Evolutionary conservation across 1,284 basidiomycete species (phyloP).

Genomic region (Ganoderma resinaceum): DNA sequence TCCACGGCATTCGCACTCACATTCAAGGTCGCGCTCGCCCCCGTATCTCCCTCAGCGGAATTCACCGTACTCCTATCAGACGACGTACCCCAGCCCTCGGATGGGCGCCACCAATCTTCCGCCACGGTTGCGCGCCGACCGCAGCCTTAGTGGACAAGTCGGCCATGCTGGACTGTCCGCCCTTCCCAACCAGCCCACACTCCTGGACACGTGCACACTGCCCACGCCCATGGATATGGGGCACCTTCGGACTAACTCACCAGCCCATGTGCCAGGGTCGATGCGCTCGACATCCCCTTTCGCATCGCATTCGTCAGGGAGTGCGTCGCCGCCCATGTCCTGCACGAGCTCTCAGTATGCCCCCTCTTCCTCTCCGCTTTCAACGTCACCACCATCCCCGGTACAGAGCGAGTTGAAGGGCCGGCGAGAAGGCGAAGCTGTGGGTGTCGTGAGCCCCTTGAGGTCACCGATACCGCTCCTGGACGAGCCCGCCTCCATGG

Average conservation of each 20-base stretch:
- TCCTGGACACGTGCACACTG: background rate
- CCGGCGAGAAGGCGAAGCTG: background rate
- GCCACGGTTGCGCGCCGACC: slow-evolving; percentile 27
- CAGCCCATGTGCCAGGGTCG: slow-evolving; percentile 19
- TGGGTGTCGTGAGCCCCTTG: slow-evolving; percentile 21
- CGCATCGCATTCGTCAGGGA: slow-evolving; percentile 42
- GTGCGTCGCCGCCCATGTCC: slow-evolving; percentile 44
- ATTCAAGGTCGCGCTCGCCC: slow-evolving; percentile 33
- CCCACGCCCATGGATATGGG: background rate
- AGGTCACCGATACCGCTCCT: slow-evolving; percentile 20
- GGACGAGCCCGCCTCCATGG: slow-evolving; percentile 10
- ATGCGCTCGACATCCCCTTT: slow-evolving; percentile 35
- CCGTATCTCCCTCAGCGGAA: slow-evolving; percentile 25
- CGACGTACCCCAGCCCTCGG: slow-evolving; percentile 28
- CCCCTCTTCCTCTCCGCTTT: slow-evolving; percentile 40
- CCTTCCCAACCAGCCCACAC: background rate
- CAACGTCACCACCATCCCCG: slow-evolving; percentile 44
- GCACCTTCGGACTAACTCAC: slow-evolving; percentile 12
- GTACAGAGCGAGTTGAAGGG: slow-evolving; percentile 33
- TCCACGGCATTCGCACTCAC: slow-evolving; percentile 30
- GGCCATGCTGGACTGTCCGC: slow-evolving; percentile 6
- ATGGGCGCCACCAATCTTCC: slow-evolving; percentile 24
- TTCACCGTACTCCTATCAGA: slow-evolving; percentile 23
- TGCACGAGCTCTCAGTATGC: slow-evolving; percentile 46
- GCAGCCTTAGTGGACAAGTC: slow-evolving; percentile 10